Conservation (phyloP, 345 rosid species). For the Populus deltoides region DNA sequence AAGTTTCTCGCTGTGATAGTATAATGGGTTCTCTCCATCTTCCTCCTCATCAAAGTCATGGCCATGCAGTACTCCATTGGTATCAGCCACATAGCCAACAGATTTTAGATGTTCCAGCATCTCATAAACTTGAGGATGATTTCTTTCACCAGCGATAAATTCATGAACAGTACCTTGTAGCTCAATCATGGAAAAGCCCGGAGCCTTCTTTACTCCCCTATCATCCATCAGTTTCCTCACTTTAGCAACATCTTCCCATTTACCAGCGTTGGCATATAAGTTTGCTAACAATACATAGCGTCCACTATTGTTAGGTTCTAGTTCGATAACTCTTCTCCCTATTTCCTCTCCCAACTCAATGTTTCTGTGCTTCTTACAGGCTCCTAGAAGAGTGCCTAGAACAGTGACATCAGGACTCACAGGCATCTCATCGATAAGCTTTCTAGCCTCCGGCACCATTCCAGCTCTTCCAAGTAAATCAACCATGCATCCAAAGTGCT, state of each 20-base stretch:
- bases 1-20: constrained; percentile 41
- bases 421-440: constrained; percentile 34
- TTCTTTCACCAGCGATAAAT: constrained; percentile 33
- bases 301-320: constrained; percentile 45
- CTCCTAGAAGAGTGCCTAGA: constrained; percentile 42
- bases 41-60: constrained; percentile 23
- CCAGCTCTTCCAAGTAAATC: constrained; percentile 48
- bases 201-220: constrained; percentile 34
- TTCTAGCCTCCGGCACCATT: constrained; percentile 37
- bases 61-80: constrained; percentile 26
- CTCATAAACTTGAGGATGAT: constrained; percentile 36
- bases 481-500: constrained; percentile 46
- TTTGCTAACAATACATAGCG: constrained; percentile 43
- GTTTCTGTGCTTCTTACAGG: constrained; percentile 35
- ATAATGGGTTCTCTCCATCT: constrained; percentile 23
- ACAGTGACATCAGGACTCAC: constrained; percentile 35
- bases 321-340: constrained; percentile 36
- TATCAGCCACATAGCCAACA: constrained; percentile 30
- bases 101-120: constrained; percentile 32
- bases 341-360: constrained; percentile 40
- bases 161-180: constrained; percentile 30
- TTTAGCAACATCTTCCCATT: constrained; percentile 40
- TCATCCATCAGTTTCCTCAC: constrained; percentile 45
- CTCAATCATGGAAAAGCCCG: constrained; percentile 41
- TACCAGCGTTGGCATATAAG: constrained; percentile 37